phyloP scores from a whole-genome alignment of 73 alveolate genomes.

The Urostyla sp. region DNA sequence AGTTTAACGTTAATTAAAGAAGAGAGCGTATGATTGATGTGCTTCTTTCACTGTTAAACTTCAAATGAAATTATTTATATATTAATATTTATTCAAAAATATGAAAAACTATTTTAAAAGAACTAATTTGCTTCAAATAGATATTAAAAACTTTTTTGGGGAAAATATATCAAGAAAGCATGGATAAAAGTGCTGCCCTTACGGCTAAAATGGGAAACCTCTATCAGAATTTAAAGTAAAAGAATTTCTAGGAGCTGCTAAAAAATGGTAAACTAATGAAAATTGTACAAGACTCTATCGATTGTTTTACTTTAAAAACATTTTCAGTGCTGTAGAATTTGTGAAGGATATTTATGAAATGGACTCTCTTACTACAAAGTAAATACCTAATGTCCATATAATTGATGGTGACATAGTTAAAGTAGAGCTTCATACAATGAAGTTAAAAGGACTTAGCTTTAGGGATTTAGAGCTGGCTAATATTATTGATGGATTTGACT shows the following conservation, averaged over 20 bases:
- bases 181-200: slow-evolving; percentile 75
- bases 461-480: slow-evolving; percentile 69
- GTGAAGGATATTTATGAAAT: slow-evolving; percentile 61
- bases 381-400: slow-evolving; percentile 64
- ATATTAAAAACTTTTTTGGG: slow-evolving; percentile 49
- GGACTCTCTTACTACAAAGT: slow-evolving; percentile 65
- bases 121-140: not conserved
- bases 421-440: slow-evolving; percentile 64
- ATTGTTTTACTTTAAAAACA: slow-evolving; percentile 42
- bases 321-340: slow-evolving; percentile 66
- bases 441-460: slow-evolving; percentile 62
- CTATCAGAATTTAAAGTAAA: slow-evolving; percentile 40
- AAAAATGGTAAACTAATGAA: slow-evolving; percentile 48
- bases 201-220: slow-evolving; percentile 72
- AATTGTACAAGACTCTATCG: slow-evolving; percentile 34
- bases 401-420: slow-evolving; percentile 56
- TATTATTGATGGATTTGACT: slow-evolving; percentile 59
- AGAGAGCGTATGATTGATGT: not conserved
- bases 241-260: slow-evolving; percentile 36
- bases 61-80: not conserved
- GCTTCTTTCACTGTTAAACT: not conserved
- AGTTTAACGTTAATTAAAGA: not conserved
- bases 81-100: not conserved
- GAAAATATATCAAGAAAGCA: slow-evolving; percentile 47
- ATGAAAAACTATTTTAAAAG: not conserved